phyloP scores from a whole-genome alignment of 768 basidiomycete genomes.

The Russula griseocarnosa region DNA sequence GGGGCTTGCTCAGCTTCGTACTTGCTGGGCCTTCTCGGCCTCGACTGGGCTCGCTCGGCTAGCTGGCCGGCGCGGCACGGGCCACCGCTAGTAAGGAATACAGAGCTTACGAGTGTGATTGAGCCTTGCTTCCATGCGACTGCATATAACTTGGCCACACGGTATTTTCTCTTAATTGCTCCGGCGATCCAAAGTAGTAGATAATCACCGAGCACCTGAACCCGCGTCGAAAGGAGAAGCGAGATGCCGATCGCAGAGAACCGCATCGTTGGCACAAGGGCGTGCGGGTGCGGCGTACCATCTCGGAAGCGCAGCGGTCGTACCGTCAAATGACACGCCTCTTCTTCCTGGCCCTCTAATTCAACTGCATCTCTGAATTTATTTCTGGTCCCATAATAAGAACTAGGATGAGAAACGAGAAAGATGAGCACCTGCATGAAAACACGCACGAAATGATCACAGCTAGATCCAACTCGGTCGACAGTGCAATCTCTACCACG shows the following conservation, averaged over 20 bases:
- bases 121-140: constrained; percentile 17
- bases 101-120: not conserved
- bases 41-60: no score
- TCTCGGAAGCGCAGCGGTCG: constrained; percentile 1
- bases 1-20: no score
- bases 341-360: no score
- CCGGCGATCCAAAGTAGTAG: constrained; percentile 1
- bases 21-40: no score
- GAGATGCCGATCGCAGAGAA: not conserved
- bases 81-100: no score
- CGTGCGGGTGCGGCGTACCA: constrained; percentile 2
- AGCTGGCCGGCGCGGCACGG: no score
- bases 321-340: not conserved
- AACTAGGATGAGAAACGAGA: not conserved
- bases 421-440: not conserved
- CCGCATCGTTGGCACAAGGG: not conserved
- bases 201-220: constrained; percentile 12
- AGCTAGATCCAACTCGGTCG: constrained; percentile 8
- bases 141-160: not conserved
- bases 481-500: not conserved
- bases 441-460: constrained; percentile 1
- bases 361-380: not conserved
- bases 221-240: not conserved
- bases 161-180: not conserved
- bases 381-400: not conserved